Evolutionary conservation across 225 moss, liverwort and hornwort species (phyloP).

Genomic region (Takakia lepidozioides): DNA sequence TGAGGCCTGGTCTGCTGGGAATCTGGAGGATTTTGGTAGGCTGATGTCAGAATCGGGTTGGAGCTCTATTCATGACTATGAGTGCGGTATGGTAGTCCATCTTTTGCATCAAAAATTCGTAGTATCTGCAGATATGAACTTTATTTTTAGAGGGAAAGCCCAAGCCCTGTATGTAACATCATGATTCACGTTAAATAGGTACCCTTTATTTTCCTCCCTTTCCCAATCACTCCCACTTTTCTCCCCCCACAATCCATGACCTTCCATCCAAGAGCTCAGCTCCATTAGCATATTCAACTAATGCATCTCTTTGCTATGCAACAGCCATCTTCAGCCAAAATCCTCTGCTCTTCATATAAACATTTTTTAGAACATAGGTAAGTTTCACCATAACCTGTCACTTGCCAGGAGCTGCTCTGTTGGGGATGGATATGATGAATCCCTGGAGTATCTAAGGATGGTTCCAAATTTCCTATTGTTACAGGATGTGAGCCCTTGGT

Average conservation of each 20-base stretch:
- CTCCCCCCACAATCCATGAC: not conserved
- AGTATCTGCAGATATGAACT: not conserved
- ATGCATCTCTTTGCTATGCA: no score
- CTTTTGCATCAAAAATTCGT: no score
- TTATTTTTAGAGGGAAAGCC: not conserved
- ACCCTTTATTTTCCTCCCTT: not conserved
- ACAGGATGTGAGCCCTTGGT: conserved; percentile 87
- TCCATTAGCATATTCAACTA: no score
- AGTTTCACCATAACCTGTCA: no score
- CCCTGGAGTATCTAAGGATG: no score
- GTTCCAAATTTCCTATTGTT: no score
- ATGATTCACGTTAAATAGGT: not conserved
- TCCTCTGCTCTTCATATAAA: no score
- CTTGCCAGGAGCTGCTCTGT: no score
- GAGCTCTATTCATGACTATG: conserved; percentile 85
- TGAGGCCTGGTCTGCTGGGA: conserved; percentile 70
- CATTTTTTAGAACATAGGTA: no score
- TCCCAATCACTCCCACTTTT: not conserved
- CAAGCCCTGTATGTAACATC: not conserved
- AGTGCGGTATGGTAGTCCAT: conserved; percentile 64
- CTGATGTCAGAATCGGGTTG: conserved; percentile 86
- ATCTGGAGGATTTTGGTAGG: conserved; percentile 61
- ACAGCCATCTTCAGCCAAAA: no score
- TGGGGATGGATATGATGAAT: no score
- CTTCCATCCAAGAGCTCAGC: no score